phyloP scores from a whole-genome alignment of 306 rosid species.

The Fragaria nilgerrensis region DNA sequence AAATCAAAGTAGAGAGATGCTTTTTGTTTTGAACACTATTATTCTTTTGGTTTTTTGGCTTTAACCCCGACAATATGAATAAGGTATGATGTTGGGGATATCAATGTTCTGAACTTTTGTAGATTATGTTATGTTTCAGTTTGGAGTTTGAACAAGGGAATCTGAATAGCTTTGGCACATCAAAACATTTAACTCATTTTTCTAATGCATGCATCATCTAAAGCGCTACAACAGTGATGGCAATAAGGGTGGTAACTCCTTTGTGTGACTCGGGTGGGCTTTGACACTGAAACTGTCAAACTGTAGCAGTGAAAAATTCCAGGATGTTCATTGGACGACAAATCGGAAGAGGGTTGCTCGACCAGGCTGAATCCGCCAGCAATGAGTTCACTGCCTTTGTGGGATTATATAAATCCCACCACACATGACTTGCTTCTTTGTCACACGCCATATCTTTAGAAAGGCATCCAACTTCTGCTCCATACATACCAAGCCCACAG shows the following conservation, averaged over 20 bases:
- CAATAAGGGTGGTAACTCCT: not conserved
- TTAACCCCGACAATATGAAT: not conserved
- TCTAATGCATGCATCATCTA: not conserved
- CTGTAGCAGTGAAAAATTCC: conserved; percentile 32
- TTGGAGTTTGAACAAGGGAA: not conserved
- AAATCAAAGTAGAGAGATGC: not conserved
- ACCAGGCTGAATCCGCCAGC: conserved; percentile 75
- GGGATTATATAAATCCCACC: conserved; percentile 91
- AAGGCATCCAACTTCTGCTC: conserved; percentile 74
- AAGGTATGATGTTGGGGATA: not conserved
- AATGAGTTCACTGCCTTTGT: conserved; percentile 62
- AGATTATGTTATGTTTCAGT: not conserved
- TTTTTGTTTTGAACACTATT: not conserved
- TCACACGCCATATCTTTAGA: conserved; percentile 61
- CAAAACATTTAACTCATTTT: not conserved
- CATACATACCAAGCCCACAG: conserved; percentile 70
- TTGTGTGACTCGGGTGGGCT: not conserved
- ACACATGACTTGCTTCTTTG: conserved; percentile 43
- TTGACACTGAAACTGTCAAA: not conserved
- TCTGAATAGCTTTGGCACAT: not conserved
- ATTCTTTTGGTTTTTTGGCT: not conserved
- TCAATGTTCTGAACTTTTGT: not conserved
- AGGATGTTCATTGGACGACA: conserved; percentile 57
- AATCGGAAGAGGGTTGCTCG: conserved; percentile 43
- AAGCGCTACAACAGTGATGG: not conserved